These are phyloP conservation scores for Cladorrhinum sp. DNA, from an alignment of 2,329 filamentous ascomycete genomes.

Conservation along the genomic window DNA sequence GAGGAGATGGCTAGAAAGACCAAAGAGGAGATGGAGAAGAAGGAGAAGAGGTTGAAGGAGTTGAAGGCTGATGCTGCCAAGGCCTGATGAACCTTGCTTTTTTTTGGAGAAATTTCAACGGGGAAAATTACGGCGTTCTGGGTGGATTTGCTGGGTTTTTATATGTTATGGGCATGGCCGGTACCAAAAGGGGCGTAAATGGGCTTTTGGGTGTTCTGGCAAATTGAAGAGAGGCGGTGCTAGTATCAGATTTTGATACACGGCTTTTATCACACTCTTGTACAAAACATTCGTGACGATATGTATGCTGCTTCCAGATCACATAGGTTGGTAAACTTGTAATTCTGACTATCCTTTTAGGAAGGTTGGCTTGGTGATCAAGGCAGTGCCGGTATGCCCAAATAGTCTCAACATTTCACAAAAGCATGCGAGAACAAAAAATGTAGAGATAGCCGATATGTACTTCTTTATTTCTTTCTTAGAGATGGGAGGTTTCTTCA, in stretches of 20 bases:
- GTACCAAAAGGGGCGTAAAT: background rate
- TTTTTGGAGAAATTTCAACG: too few species aligned
- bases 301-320: too few species aligned
- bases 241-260: too few species aligned
- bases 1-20: slow-evolving; percentile 58
- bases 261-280: too few species aligned
- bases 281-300: too few species aligned
- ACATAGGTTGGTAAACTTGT: too few species aligned
- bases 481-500: slow-evolving; percentile 19
- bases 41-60: slow-evolving; percentile 59
- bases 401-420: background rate
- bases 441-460: background rate
- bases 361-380: too few species aligned
- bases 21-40: slow-evolving; percentile 59
- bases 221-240: too few species aligned
- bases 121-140: too few species aligned
- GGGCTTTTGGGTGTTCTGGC: too few species aligned
- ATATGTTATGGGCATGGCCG: background rate
- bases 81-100: slow-evolving; percentile 1
- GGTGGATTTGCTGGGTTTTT: background rate
- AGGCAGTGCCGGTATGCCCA: too few species aligned
- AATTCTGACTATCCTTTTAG: too few species aligned
- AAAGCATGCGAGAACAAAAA: background rate
- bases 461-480: slow-evolving; percentile 9
- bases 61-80: slow-evolving; percentile 54